A percentile compares a stretch with the other conserved stretches of the same genome.
phyloP scores from a whole-genome alignment of 805 yeast species.

The Metschnikowia arizonensis region DNA sequence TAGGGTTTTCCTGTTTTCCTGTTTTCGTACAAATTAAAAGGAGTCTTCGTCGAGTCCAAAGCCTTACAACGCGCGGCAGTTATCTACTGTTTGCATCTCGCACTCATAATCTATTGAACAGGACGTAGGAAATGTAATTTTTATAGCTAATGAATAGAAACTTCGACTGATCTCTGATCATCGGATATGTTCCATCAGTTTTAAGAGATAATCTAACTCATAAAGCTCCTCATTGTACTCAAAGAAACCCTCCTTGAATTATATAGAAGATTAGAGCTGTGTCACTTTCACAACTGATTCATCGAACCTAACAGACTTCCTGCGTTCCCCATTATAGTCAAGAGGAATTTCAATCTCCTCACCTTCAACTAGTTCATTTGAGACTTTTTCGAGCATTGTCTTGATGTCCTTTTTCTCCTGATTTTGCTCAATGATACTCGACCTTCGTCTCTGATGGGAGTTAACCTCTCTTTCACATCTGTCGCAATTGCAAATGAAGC shows the following conservation, averaged over 20 bases:
- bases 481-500: conserved; percentile 65
- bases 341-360: conserved; percentile 46
- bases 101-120: background rate
- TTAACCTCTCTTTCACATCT: conserved; percentile 59
- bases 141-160: background rate
- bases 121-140: background rate
- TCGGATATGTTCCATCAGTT: background rate
- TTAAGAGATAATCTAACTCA: too few relatives aligned
- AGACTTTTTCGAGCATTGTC: conserved; percentile 39
- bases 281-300: conserved; percentile 42
- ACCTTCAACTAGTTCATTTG: conserved; percentile 35
- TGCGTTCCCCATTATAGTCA: conserved; percentile 38
- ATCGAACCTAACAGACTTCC: conserved; percentile 65
- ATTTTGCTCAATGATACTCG: conserved; percentile 26
- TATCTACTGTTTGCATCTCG: background rate
- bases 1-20: background rate
- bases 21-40: background rate
- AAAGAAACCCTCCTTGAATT: too few relatives aligned
- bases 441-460: conserved; percentile 43
- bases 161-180: background rate
- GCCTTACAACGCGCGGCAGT: background rate
- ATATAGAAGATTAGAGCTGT: background rate
- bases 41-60: background rate
- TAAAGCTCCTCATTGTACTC: too few relatives aligned
- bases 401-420: conserved; percentile 37